Base-by-base conservation (phyloP, 768 basidiomycete genomes). In the Russula sp. region DNA sequence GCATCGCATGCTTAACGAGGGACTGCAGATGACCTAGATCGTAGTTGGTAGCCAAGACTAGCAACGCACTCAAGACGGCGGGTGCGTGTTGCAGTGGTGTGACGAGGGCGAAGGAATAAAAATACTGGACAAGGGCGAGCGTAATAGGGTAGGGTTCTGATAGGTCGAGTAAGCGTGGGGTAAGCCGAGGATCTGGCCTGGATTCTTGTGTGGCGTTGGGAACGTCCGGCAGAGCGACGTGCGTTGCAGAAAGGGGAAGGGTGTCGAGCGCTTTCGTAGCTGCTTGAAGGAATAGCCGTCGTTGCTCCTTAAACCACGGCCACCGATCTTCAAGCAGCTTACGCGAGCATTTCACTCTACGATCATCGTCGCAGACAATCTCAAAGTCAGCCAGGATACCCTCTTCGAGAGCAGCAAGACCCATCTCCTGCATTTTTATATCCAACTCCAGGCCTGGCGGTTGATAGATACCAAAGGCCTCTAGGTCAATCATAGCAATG, bases 381-480 rank as follows among this genome's bases (percentile, higher is more conserved):
- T 95, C 92, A 68, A 98, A 98, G 74, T 99, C 96, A 1, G 91
- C 82, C n/a, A 89, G 76, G 20, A 87, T 77, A 35, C 79, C 79
- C 72, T 94, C 91, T 71, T 94, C 92, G 18, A 98, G 78, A 53
- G 88, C 86, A 14, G 85, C 82, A 31, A 98, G 80, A 14, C 93
- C 94, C 57, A 95, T 79, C 71, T 91, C 86, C 72, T 95, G 92
- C 80, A 91, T 87, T 1, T 81, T 79, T 34, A 87, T 76, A 64
- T 87, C 84, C 49, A 87, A 78, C 65, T 77, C 84, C 47, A 82
- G 79, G 3, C 80, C 73, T 0, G 94, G 94, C 0, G 94, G 89
- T 68, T 91, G 89, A 71, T 98, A 98, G 66, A 99, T 94, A 1
- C 96, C 96, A 70, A 94, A 96, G 0, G 95, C 89, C 74, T 98